A percentile compares a stretch with the other conserved stretches of the same genome.
These are phyloP conservation scores for Gigaspora rosea DNA, from an alignment of 192 early-diverging fungal genomes.

Conservation along the genomic window DNA sequence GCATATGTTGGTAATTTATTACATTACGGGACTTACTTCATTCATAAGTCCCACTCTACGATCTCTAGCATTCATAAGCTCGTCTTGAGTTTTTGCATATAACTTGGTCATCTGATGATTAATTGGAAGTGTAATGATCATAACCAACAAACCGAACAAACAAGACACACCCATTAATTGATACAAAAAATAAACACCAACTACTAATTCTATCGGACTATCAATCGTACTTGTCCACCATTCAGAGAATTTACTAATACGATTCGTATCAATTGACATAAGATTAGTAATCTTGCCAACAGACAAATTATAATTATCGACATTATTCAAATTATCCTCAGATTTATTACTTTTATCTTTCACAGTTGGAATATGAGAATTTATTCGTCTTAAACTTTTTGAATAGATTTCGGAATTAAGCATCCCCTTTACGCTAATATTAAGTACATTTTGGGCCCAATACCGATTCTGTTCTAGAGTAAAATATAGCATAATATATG, in stretches of 20 bases:
- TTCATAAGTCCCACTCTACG: constrained; percentile 63
- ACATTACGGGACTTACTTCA: constrained; percentile 47
- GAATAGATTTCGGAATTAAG: constrained; percentile 63
- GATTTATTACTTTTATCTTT: constrained; percentile 19
- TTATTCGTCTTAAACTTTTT: constrained; percentile 59
- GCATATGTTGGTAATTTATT: background rate
- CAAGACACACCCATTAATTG: constrained; percentile 67
- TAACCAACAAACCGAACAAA: constrained; percentile 38
- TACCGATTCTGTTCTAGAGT: constrained; percentile 5
- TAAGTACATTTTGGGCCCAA: background rate
- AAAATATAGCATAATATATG: constrained; percentile 10
- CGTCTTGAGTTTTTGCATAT: constrained; percentile 54
- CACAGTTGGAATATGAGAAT: constrained; percentile 40
- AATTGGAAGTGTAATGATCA: constrained; percentile 44
- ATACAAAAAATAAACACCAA: constrained; percentile 73
- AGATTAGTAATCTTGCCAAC: constrained; percentile 74
- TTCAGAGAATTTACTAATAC: constrained; percentile 54
- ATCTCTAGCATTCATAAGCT: constrained; percentile 65
- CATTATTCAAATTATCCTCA: constrained; percentile 34
- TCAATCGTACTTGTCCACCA: constrained; percentile 57
- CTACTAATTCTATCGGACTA: constrained; percentile 59
- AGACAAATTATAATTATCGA: constrained; percentile 40
- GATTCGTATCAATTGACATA: constrained; percentile 71
- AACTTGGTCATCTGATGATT: constrained; percentile 22
- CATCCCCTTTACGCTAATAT: constrained; percentile 44